phyloP scores from a whole-genome alignment of 768 basidiomycete species.

The Suillus clintonianus region DNA sequence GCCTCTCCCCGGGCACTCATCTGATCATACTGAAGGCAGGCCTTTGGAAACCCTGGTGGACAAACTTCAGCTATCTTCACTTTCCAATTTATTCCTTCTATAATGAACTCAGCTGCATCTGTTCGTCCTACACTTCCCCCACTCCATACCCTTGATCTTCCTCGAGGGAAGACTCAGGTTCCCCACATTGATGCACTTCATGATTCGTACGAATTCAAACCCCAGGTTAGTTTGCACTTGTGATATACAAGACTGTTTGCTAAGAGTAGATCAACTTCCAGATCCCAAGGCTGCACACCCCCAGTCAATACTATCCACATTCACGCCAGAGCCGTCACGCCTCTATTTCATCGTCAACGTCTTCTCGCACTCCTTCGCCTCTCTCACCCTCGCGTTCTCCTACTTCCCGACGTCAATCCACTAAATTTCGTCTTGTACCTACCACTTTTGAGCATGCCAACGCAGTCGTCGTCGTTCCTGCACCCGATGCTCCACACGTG shows the following conservation, averaged over 20 bases:
- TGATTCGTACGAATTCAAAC: conserved; percentile 8
- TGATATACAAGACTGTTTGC: neutral
- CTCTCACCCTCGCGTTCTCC: conserved; percentile 15
- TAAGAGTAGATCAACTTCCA: neutral
- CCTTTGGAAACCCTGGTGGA: conserved; percentile 18
- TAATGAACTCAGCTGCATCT: conserved; percentile 21
- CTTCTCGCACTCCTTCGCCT: conserved; percentile 40
- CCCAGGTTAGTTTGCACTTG: conserved; percentile 14
- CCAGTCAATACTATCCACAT: neutral
- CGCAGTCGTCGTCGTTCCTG: conserved; percentile 49
- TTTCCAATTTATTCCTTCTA: neutral
- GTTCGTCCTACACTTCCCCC: conserved; percentile 55
- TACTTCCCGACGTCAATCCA: conserved; percentile 9
- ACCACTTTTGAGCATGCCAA: conserved; percentile 55
- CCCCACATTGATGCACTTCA: conserved; percentile 15
- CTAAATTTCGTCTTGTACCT: conserved; percentile 45
- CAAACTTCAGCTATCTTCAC: conserved; percentile 11
- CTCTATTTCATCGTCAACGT: conserved; percentile 41
- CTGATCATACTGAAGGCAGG: conserved; percentile 18
- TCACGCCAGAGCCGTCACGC: conserved; percentile 29
- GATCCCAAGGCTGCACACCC: conserved; percentile 1
- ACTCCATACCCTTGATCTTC: conserved; percentile 49
- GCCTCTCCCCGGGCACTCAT: conserved; percentile 8
- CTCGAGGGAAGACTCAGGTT: conserved; percentile 5
- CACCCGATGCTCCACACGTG: conserved; percentile 25